phyloP scores from a whole-genome alignment of 2,329 filamentous ascomycete genomes.

The Alternaria sp. region DNA sequence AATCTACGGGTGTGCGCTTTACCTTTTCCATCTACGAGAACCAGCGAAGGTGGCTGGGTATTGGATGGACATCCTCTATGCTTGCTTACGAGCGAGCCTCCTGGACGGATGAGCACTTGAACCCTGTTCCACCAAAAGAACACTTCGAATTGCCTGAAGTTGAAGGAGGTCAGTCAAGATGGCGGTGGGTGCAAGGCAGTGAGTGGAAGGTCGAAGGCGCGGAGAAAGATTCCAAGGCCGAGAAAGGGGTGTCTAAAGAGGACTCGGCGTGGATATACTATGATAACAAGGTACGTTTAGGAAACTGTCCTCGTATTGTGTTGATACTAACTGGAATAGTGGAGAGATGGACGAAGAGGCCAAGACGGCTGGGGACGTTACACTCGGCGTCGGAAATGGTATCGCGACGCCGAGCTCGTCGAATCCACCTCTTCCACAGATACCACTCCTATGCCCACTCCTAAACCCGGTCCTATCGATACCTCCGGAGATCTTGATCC shows the following conservation, averaged over 20 bases:
- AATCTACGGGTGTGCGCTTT: slow-evolving; percentile 84
- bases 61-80: slow-evolving; percentile 92
- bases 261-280: slow-evolving; percentile 94
- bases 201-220: slow-evolving; percentile 88
- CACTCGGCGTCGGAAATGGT: slow-evolving; percentile 94
- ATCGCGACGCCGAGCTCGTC: slow-evolving; percentile 92
- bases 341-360: slow-evolving; percentile 85
- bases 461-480: slow-evolving; percentile 43
- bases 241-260: slow-evolving; percentile 51
- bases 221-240: slow-evolving; percentile 44
- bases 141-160: slow-evolving; percentile 74
- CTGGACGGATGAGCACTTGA: slow-evolving; percentile 97
- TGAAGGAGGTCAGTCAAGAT: slow-evolving; percentile 68
- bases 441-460: slow-evolving; percentile 54
- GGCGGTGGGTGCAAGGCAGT: slow-evolving; percentile 85
- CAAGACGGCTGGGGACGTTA: slow-evolving; percentile 93
- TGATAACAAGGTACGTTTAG: slow-evolving; percentile 80
- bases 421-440: slow-evolving; percentile 66
- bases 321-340: slow-evolving; percentile 61
- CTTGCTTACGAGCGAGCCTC: slow-evolving; percentile 88
- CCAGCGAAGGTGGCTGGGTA: slow-evolving; percentile 90
- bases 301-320: neutral
- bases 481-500: slow-evolving; percentile 34
- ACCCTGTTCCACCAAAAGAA: slow-evolving; percentile 77
- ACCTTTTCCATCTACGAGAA: slow-evolving; percentile 98